These are phyloP conservation scores for Erodium moschatum DNA, from an alignment of 441 rosid genomes.

Conservation along the genomic window DNA sequence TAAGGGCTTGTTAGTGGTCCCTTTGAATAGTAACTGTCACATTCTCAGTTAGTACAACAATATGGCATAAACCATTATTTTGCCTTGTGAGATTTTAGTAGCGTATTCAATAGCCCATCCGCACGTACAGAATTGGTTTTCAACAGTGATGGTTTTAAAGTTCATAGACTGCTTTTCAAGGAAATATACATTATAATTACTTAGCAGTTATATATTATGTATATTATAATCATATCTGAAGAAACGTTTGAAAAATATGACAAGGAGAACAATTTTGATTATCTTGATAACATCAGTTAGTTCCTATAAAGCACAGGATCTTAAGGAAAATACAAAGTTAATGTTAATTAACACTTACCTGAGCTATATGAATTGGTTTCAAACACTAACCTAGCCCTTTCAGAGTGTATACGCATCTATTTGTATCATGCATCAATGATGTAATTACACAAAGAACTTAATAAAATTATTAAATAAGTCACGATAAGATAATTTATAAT, in stretches of 20 bases:
- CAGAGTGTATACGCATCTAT: background rate
- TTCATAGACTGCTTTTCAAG: background rate
- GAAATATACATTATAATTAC: background rate
- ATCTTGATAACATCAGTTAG: background rate
- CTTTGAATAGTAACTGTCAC: background rate
- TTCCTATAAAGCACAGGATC: background rate
- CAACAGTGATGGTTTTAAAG: too few relatives aligned
- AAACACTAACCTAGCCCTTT: background rate
- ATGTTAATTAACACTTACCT: background rate
- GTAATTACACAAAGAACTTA: background rate
- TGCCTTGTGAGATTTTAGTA: background rate
- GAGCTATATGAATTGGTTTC: background rate
- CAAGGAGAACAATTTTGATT: background rate
- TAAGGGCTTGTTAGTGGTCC: background rate
- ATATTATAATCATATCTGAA: background rate
- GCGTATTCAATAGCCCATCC: background rate
- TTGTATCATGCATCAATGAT: background rate
- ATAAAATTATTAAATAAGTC: background rate
- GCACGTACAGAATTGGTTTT: background rate
- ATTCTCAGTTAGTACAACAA: background rate
- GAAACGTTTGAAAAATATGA: background rate
- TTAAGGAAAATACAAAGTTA: conserved; percentile 4
- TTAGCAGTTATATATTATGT: background rate
- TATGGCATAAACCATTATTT: background rate
- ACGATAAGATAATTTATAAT: background rate